Base-by-base conservation (phyloP, 2,329 filamentous ascomycete genomes). In the Aspergillus aculeatus region DNA sequence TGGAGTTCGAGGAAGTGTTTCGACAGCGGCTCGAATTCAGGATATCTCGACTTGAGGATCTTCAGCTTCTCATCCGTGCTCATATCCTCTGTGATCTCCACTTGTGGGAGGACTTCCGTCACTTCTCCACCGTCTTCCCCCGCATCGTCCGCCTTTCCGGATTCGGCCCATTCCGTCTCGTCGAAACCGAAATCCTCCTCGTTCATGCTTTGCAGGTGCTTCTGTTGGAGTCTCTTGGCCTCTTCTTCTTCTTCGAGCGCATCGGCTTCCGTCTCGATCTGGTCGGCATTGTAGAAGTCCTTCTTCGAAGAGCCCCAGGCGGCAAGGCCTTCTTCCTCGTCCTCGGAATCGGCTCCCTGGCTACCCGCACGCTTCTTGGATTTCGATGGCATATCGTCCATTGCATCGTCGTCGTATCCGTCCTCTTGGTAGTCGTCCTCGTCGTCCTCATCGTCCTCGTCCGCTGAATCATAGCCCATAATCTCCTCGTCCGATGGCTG, bases 181-280 rank as follows among this genome's bases (percentile, higher is more conserved):
- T 98, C 92, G 65, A 98, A 96, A 9, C 92, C 89, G 71, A 97
- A 99, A 73, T 99, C 95, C 44, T 90, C 89, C 66, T 96, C 93
- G 5, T 87, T 86, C 90, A 99, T 95, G 66, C 89, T 88, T 67
- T 92, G 84, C 24, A 98, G 77, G 72, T 95, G 94, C 82, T 96
- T 97, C 77, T 92, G 88, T 75, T 98, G 94, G 61, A 99, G 77
- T 62, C 92, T 84, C 74, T 89, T 88, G 3, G 94, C 95, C 74
- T 99, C 96, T 11, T 84, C 86, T 76, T 99, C 96, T 80, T 99
- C 95, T 71, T 95, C 93, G 32, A 96, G 77, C 0, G 95, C 95
- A 76, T 89, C 87, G 61, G 86, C 84, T 69, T 89, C 87, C 1
- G 86, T 88, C 69, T 89, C 85, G 59, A 89, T 87, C 10, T 80